Conservation (phyloP, 345 rosid genomes). For the Camelina sativa region DNA sequence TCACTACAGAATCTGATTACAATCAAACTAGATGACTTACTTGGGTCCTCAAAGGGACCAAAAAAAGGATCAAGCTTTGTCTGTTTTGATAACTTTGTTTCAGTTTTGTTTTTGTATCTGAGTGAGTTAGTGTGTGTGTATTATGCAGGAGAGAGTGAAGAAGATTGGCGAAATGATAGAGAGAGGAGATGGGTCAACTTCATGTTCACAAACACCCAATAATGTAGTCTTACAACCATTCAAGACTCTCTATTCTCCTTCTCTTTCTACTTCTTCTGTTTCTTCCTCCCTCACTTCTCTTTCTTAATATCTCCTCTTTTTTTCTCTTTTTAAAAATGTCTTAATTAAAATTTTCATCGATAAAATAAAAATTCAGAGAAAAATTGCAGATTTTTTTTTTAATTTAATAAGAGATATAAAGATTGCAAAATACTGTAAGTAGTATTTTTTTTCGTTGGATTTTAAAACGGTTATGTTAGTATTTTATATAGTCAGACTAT, state of each 20-base stretch:
- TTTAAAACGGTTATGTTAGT: not conserved
- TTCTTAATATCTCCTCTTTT: slow-evolving; percentile 15
- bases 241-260: slow-evolving; percentile 25
- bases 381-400: not conserved
- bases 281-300: slow-evolving; percentile 40
- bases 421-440: not conserved
- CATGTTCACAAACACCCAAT: slow-evolving; percentile 28
- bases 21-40: slow-evolving; percentile 20
- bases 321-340: not conserved
- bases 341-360: not conserved
- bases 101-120: slow-evolving; percentile 16
- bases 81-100: slow-evolving; percentile 12
- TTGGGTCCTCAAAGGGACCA: slow-evolving; percentile 38
- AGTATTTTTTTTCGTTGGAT: not conserved
- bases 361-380: not conserved
- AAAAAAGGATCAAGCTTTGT: slow-evolving; percentile 14
- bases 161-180: slow-evolving; percentile 46
- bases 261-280: slow-evolving; percentile 40
- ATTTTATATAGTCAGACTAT: not conserved
- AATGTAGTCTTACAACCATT: slow-evolving; percentile 20
- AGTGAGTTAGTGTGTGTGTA: slow-evolving; percentile 11
- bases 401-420: not conserved
- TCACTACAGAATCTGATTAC: slow-evolving; percentile 31
- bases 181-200: slow-evolving; percentile 33
- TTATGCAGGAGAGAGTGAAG: slow-evolving; percentile 45